phyloP scores from a whole-genome alignment of 768 basidiomycete species.

The Rhodotorula kratochvilovae region DNA sequence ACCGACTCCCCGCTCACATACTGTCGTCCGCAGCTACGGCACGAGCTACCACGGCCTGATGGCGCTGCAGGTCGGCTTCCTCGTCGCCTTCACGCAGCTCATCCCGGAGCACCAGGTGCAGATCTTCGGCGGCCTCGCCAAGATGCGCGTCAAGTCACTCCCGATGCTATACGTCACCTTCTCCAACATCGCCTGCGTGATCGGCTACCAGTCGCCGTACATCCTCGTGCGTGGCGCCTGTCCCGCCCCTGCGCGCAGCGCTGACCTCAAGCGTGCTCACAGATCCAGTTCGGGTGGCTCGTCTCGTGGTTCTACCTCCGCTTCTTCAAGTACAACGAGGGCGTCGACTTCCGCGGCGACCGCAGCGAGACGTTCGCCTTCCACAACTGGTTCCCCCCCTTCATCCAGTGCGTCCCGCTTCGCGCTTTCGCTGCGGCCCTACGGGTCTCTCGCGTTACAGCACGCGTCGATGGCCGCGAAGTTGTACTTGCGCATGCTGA shows the following conservation, averaged over 20 bases:
- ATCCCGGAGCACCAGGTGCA: conserved; percentile 99
- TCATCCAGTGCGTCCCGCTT: conserved; percentile 68
- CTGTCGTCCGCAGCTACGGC: conserved; percentile 60
- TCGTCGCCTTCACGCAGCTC: conserved; percentile 95
- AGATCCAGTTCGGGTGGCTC: conserved; percentile 98
- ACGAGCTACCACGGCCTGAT: conserved; percentile 89
- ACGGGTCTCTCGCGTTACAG: too few species aligned
- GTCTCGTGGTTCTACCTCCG: conserved; percentile 91
- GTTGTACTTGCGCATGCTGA: too few species aligned
- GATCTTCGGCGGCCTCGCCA: conserved; percentile 68
- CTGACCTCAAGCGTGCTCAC: conserved; percentile 42
- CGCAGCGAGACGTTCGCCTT: conserved; percentile 94
- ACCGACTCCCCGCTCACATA: too few species aligned
- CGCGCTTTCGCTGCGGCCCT: background rate
- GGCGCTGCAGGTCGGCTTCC: conserved; percentile 76
- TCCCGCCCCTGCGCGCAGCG: conserved; percentile 35
- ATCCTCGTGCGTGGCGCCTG: conserved; percentile 53
- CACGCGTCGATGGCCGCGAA: too few species aligned
- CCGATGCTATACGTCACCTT: conserved; percentile 93
- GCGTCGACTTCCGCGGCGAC: conserved; percentile 74
- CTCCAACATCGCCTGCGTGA: conserved; percentile 74
- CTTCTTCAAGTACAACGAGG: conserved; percentile 84
- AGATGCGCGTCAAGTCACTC: conserved; percentile 83
- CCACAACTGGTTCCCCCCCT: conserved; percentile 92
- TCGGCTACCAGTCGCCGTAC: conserved; percentile 83